A percentile compares a stretch with the other conserved stretches of the same genome.
Evolutionary conservation across 257 asterid genomes (phyloP).

Genomic region (Rauvolfia tetraphylla): DNA sequence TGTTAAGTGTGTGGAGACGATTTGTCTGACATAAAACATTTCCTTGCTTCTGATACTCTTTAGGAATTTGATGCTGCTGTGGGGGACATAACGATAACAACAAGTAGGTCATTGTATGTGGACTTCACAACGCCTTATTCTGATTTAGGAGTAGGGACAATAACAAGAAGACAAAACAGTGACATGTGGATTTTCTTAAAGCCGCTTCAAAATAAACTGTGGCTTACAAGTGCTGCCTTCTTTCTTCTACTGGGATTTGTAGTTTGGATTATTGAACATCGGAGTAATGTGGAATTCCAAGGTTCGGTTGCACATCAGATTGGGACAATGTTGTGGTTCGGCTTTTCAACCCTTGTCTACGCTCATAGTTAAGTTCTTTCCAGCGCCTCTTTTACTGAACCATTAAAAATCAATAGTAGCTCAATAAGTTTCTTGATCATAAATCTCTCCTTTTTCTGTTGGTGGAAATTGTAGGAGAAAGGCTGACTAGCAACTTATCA

Average conservation of each 20-base stretch:
- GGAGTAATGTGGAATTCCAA: constrained; percentile 22
- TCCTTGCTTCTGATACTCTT: too few relatives aligned
- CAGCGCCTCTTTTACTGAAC: not conserved
- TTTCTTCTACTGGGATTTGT: constrained; percentile 21
- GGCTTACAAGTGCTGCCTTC: constrained; percentile 19
- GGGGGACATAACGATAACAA: constrained; percentile 25
- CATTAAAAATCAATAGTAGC: too few relatives aligned
- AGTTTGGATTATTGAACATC: constrained; percentile 36
- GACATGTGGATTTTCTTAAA: constrained; percentile 26
- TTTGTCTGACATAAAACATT: too few relatives aligned
- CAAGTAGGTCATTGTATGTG: constrained; percentile 15
- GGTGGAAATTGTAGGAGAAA: constrained; percentile 35
- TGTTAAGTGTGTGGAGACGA: too few relatives aligned
- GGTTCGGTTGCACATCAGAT: constrained; percentile 23
- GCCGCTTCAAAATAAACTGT: constrained; percentile 21
- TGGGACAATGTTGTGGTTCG: constrained; percentile 28
- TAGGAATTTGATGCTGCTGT: constrained; percentile 25
- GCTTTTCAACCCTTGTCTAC: constrained; percentile 27
- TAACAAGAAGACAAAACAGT: not conserved
- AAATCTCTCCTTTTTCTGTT: too few relatives aligned
- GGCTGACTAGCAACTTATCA: constrained; percentile 34
- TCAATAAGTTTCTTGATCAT: too few relatives aligned
- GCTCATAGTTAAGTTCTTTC: constrained; percentile 33
- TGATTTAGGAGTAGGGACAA: constrained; percentile 19
- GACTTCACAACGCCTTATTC: constrained; percentile 31